Base-by-base conservation (phyloP, 805 yeast genomes). In the Hanseniaspora clermontiae region DNA sequence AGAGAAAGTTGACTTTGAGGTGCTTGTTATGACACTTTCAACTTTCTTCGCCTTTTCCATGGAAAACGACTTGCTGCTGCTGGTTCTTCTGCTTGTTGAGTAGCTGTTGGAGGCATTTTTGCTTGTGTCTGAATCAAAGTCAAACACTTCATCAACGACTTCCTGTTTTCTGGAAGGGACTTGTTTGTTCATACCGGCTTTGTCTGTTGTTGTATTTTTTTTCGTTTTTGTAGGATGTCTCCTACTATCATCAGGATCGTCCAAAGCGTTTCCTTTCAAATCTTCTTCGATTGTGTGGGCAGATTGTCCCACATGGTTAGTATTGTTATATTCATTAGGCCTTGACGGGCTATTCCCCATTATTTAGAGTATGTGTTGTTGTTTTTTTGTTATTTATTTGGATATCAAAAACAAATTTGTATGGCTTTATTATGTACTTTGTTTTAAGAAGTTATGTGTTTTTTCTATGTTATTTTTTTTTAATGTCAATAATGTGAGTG, bases 331-430 rank as follows among this genome's bases (percentile, higher is more conserved):
- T 59, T 65, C 66, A 57, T 57, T 61, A 53, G 65, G 68, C 60
- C 68, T 70, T 43, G 83, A 79, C 74, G 83, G 83, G 82, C 79
- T 79, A 72, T 78, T 79, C 71, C 84, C 83, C 83, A 79, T 79
- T 42, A 39, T 43, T 19, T 42, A 37, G 34, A 47, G 12, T 32
- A 32, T 32, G 36, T 32, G 5, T 32, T 29, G 31, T 47, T 17
- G 32, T 34, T 34, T 6, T 48, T 8, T 48, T 48, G 15, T 15
- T 14, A 20, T 24, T 24, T 24, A 24, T 24, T 24, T 24, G 27
- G 27, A 24, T 24, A 5, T 24, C 27, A 24, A 24, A 24, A 24
- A 24, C 27, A 24, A 24, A 5, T 24, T 3, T 24, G 27, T 24
- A 24, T 24, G 27, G 27, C 27, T 24, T 24, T 24, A 24, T 24